Conservation (phyloP, 352 stramenopile genomes). For the Pythium rishiriense region DNA sequence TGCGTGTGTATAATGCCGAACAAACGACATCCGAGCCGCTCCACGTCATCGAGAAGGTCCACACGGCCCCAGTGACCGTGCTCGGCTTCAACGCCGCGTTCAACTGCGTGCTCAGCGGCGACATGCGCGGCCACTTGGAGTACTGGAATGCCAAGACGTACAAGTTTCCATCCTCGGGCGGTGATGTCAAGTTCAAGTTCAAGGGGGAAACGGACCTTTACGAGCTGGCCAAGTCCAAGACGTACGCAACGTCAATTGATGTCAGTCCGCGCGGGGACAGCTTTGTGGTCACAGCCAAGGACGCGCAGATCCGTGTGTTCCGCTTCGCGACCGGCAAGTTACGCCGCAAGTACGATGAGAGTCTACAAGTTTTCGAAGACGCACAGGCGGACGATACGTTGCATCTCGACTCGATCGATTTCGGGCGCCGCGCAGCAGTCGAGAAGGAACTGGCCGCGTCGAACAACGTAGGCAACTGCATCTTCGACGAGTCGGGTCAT, state of each 20-base stretch:
- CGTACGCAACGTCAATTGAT: slow-evolving; percentile 74
- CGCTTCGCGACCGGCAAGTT: slow-evolving; percentile 87
- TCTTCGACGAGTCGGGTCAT: slow-evolving; percentile 96
- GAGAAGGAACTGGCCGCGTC: slow-evolving; percentile 76
- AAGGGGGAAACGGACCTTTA: slow-evolving; percentile 98
- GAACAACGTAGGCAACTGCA: slow-evolving; percentile 67
- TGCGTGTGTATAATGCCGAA: slow-evolving; percentile 90
- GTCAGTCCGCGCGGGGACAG: slow-evolving; percentile 60
- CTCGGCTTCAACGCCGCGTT: slow-evolving; percentile 85
- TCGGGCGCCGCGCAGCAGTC: slow-evolving; percentile 81
- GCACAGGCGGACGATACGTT: slow-evolving; percentile 70
- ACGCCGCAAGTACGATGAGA: slow-evolving; percentile 89
- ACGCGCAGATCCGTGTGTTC: slow-evolving; percentile 92
- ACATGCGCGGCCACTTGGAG: slow-evolving; percentile 93
- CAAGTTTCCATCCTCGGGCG: slow-evolving; percentile 40
- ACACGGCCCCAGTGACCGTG: slow-evolving; percentile 90
- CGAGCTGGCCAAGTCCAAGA: slow-evolving; percentile 93
- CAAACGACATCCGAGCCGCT: slow-evolving; percentile 50
- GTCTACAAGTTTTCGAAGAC: slow-evolving; percentile 87
- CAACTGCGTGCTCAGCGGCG: slow-evolving; percentile 91
- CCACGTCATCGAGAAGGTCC: slow-evolving; percentile 76
- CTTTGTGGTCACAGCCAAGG: slow-evolving; percentile 87
- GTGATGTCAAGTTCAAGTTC: slow-evolving; percentile 79
- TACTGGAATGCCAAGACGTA: slow-evolving; percentile 89
- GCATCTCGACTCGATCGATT: slow-evolving; percentile 87